Base-by-base conservation (phyloP, 306 rosid genomes). In the Pterocarpus macrocarpus region DNA sequence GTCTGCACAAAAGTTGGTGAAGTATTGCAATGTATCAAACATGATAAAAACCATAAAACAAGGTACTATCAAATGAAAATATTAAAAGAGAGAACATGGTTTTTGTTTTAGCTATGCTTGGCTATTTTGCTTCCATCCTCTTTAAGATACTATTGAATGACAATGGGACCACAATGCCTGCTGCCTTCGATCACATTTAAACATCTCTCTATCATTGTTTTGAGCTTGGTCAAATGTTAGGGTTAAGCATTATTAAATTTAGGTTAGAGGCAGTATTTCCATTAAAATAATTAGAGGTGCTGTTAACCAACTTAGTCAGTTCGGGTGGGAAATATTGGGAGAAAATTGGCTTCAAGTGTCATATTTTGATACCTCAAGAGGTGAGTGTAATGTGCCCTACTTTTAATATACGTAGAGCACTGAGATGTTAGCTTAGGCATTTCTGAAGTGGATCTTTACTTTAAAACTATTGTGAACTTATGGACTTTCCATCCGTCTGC, bases 21-120 rank as follows among this genome's bases (percentile, higher is more conserved):
- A 43, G 47, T 17, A 1, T 61, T 10, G 10, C 17, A 45, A 14
- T 15, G 53, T 17, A 59, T 61, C 62, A 36, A 45, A 33, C 2
- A 45, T 6, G 22, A 4, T 68, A 36, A 16, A 55, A n/a, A 33
- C 14, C 35, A 43, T 43, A 67, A 69, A 36, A 53, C 32, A 68
- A 28, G 49, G 13, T 58, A 28, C 56, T 14, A 73, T 41, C 13
- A 55, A 28, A 22, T 35, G 53, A 71, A 61, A 61, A 64, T 14
- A n/a, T 14, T 15, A 3, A 35, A 59, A 32, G 22, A 55, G 30
- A 43, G 34, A 56, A 32, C 74, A 10, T 32, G 22, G 3, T 33
- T 4, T 8, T 17, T 28, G 13, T 14, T 59, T 8, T 44, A 65
- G 81, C 89, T 85, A 12, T 33, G 69, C 11, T 69, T 14, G 66